Evolutionary conservation across 805 yeast species (phyloP), one percentile per base, ranked within the genome.

Genomic region (Metschnikowia borealis): DNA sequence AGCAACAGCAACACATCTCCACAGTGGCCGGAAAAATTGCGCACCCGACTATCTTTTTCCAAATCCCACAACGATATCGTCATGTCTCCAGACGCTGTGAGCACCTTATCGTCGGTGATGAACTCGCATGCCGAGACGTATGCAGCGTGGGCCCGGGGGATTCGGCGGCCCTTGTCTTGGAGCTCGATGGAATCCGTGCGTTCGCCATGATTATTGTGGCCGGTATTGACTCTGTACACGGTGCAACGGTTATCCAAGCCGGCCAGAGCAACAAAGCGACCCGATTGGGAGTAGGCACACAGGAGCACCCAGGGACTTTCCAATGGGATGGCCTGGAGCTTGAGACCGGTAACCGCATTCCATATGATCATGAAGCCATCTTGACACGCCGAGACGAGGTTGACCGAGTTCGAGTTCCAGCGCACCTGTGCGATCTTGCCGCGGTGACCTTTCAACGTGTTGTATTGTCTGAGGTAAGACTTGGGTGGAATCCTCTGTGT

Each of bases 301-400:
- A 87, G 70, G 46, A 87, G 74, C 0, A 87, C 90, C 87, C 94
- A 89, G 41, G 83, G 85, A 42, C 86, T 86, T 44, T 84, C 89
- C 49, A 90, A 69, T 3, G 83, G 78, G 15, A 90, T 79, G 0
- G 89, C 89, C 48, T 82, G 81, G 48, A 79, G 71, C 61, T 90
- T 91, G 54, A 79, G 70, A 2, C 90, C 91, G 0, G 88, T 79
- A 3, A 77, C 70, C 0, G 89, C 76, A 64, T 90, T 92, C 97
- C 97, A 91, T 18, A 88, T 66, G 36, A 91, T 73, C 73, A 89
- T 73, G 61, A 81, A 86, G 2, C 96, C 96, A 66, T 91, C 97
- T 63, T 88, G 96, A 23, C 92, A 84, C 0, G 89, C 89, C 45
- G 89, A 80, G 7, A 89, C 65, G 2, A 90, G 61, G 41, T 75